phyloP scores from a whole-genome alignment of 2,329 filamentous ascomycete species.

The Cephalotrichum gorgonifer region DNA sequence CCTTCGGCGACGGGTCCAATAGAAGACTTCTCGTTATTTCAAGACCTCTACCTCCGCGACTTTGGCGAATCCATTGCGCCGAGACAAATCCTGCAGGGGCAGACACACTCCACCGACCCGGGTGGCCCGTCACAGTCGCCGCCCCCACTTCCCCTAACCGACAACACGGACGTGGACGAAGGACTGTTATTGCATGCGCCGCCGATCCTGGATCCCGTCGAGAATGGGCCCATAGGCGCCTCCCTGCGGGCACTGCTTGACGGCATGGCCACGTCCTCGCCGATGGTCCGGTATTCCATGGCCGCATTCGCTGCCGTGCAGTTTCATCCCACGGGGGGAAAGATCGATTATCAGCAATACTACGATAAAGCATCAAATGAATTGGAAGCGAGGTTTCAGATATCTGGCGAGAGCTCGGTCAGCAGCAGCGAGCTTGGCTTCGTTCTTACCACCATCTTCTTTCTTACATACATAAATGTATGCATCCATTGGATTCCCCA shows the following conservation, averaged over 20 bases:
- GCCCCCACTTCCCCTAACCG: background rate
- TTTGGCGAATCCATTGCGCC: background rate
- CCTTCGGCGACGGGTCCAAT: background rate
- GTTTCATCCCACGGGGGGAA: constrained; percentile 23
- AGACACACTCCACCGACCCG: background rate
- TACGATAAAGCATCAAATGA: constrained; percentile 25
- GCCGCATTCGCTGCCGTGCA: constrained; percentile 39
- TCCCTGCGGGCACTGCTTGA: constrained; percentile 17
- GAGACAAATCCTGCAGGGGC: background rate
- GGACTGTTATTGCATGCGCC: background rate
- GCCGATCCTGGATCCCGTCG: background rate
- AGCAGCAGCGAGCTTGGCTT: background rate
- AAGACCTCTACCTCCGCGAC: background rate
- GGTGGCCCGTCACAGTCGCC: background rate
- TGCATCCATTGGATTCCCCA: background rate
- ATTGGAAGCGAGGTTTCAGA: constrained; percentile 28
- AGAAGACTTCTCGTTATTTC: constrained; percentile 1
- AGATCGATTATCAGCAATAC: constrained; percentile 22
- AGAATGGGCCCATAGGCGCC: constrained; percentile 3
- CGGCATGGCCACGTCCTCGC: constrained; percentile 34
- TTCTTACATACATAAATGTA: constrained; percentile 4
- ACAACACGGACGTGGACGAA: background rate
- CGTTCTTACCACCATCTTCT: constrained; percentile 2
- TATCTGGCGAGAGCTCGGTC: constrained; percentile 18
- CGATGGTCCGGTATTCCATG: constrained; percentile 35